phyloP scores from a whole-genome alignment of 129 eudicot genomes.

The Escallonia rubra region DNA sequence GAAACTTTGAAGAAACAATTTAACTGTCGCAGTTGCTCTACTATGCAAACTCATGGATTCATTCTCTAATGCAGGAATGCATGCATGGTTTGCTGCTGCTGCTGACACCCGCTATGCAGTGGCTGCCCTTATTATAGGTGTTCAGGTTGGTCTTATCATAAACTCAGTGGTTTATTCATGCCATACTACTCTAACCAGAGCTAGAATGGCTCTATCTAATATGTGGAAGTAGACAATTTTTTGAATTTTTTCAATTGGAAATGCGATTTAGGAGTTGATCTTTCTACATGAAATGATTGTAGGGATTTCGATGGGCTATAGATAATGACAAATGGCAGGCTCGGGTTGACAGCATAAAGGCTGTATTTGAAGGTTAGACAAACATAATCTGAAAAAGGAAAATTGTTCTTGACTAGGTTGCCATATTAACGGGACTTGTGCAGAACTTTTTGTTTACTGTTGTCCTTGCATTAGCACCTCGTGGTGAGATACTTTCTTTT shows the following conservation, averaged over 20 bases:
- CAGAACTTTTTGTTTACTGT: no score
- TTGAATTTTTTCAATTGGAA: not conserved
- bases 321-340: conserved; percentile 91
- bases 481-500: no score
- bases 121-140: conserved; percentile 88
- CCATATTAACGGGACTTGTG: no score
- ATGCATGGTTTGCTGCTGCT: conserved; percentile 94
- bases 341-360: conserved; percentile 83
- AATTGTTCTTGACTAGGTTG: not conserved
- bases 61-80: conserved; percentile 66
- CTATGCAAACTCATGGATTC: conserved; percentile 1
- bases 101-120: conserved; percentile 86
- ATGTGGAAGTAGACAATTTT: not conserved
- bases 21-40: not conserved
- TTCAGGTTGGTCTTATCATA: conserved; percentile 55
- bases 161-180: not conserved
- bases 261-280: not conserved
- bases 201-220: not conserved
- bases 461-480: no score
- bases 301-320: conserved; percentile 98
- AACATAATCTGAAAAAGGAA: not conserved
- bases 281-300: conserved; percentile 10
- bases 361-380: conserved; percentile 73
- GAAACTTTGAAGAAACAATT: conserved; percentile 2
- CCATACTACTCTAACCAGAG: no score